These are phyloP conservation scores for Euphorbia schlechtendalii DNA, from an alignment of 441 rosid species.

Conservation along the genomic window DNA sequence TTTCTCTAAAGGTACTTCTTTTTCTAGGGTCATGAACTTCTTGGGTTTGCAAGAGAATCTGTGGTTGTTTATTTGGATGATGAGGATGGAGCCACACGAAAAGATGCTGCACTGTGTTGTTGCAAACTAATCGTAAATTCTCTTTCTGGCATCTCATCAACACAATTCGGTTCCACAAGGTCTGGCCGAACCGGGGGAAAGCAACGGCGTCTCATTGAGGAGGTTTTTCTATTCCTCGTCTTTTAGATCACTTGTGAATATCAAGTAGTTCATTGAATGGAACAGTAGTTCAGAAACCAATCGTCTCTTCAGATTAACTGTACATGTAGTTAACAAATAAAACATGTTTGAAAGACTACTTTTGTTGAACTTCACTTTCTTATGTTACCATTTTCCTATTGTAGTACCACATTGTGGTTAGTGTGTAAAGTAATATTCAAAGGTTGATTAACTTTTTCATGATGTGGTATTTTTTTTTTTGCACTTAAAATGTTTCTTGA, in stretches of 20 bases:
- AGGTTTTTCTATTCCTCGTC: slow-evolving; percentile 42
- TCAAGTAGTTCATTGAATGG: neutral
- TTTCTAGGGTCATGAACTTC: slow-evolving; percentile 93
- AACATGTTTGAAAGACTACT: too few species aligned
- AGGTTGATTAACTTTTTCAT: neutral
- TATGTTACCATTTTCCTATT: neutral
- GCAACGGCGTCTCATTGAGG: slow-evolving; percentile 83
- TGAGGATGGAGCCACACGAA: slow-evolving; percentile 88
- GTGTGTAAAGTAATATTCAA: too few species aligned
- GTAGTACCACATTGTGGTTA: too few species aligned
- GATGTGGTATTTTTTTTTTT: slow-evolving; percentile 14
- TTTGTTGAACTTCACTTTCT: too few species aligned
- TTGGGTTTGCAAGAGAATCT: slow-evolving; percentile 91
- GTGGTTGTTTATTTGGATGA: slow-evolving; percentile 91
- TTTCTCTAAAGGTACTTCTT: slow-evolving; percentile 32
- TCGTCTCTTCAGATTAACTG: neutral
- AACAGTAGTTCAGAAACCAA: neutral
- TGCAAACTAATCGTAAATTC: slow-evolving; percentile 92
- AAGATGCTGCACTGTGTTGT: slow-evolving; percentile 98
- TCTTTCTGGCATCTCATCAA: slow-evolving; percentile 46
- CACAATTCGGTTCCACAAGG: slow-evolving; percentile 70
- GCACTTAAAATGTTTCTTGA: slow-evolving; percentile 25
- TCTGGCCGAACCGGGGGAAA: slow-evolving; percentile 80
- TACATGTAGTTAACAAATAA: neutral
- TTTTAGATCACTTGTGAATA: neutral